These are phyloP conservation scores for Podila epicladia DNA, from an alignment of 192 early-diverging fungal species.

Conservation along the genomic window DNA sequence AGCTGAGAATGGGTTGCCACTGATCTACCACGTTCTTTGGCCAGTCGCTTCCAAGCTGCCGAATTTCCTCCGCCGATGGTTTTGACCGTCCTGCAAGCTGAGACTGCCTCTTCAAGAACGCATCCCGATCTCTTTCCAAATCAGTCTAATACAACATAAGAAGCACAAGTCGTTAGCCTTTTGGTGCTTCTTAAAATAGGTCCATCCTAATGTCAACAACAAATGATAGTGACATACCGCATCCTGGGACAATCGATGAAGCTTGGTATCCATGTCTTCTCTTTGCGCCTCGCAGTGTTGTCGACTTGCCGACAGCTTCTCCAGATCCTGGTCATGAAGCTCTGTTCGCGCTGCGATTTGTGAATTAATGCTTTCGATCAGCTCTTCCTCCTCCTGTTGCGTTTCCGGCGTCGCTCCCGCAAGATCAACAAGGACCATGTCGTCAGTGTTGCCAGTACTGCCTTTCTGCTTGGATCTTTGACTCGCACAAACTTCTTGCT, in stretches of 20 bases:
- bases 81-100: background rate
- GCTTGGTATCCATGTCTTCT: constrained; percentile 5
- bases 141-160: background rate
- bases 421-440: background rate
- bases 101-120: constrained; percentile 7
- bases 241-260: background rate
- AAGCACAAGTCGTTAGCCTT: too few relatives aligned
- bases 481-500: background rate
- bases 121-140: constrained; percentile 10
- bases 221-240: constrained; percentile 18
- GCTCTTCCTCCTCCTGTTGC: constrained; percentile 1
- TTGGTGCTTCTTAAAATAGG: too few relatives aligned
- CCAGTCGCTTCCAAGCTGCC: constrained; percentile 20
- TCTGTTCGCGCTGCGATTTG: constrained; percentile 3
- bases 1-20: constrained; percentile 29
- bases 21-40: constrained; percentile 11
- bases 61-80: constrained; percentile 7
- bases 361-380: constrained; percentile 9
- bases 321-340: background rate
- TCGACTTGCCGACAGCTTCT: background rate
- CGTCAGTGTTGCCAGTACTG: background rate
- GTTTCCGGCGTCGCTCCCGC: constrained; percentile 4
- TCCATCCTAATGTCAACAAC: too few relatives aligned
- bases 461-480: background rate
- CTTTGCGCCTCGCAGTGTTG: background rate